These are phyloP conservation scores for Diophrys appendiculata DNA, from an alignment of 73 alveolate species.

Conservation along the genomic window DNA sequence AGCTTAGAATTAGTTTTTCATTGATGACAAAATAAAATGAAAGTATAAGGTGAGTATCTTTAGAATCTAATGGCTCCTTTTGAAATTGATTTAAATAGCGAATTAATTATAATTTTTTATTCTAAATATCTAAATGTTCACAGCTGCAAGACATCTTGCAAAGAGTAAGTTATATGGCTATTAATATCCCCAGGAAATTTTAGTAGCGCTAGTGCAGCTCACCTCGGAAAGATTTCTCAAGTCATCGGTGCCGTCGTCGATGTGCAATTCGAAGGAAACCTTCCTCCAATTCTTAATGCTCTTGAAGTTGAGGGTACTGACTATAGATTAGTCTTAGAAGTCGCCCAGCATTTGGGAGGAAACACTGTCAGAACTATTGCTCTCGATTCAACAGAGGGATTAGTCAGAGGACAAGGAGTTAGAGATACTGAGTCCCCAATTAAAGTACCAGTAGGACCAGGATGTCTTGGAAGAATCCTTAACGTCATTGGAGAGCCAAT, in stretches of 20 bases:
- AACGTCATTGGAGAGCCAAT: constrained; percentile 98
- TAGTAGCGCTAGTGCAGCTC: constrained; percentile 12
- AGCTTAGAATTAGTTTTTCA: not conserved
- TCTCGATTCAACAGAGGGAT: constrained; percentile 97
- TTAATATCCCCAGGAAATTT: not conserved
- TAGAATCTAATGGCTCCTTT: too few species aligned
- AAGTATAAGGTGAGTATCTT: too few species aligned
- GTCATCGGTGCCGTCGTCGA: constrained; percentile 99
- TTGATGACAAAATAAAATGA: too few species aligned
- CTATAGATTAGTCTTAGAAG: constrained; percentile 91
- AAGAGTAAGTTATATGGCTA: not conserved
- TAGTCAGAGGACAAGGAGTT: constrained; percentile 92
- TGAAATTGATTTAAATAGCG: too few species aligned
- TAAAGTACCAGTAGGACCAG: constrained; percentile 97
- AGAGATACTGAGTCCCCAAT: constrained; percentile 90
- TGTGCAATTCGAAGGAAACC: constrained; percentile 92
- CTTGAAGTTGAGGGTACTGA: constrained; percentile 85
- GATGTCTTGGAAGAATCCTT: constrained; percentile 93
- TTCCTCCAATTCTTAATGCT: constrained; percentile 96
- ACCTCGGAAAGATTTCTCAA: constrained; percentile 78
- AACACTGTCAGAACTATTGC: constrained; percentile 96
- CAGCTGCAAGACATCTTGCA: constrained; percentile 15
- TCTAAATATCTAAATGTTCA: constrained; percentile 19
- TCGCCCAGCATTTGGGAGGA: constrained; percentile 96
- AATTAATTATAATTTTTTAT: too few species aligned